Percentiles rank a stretch among this genome's conserved stretches.
Conservation (phyloP, 805 yeast species). For the Hanseniaspora nectarophila region DNA sequence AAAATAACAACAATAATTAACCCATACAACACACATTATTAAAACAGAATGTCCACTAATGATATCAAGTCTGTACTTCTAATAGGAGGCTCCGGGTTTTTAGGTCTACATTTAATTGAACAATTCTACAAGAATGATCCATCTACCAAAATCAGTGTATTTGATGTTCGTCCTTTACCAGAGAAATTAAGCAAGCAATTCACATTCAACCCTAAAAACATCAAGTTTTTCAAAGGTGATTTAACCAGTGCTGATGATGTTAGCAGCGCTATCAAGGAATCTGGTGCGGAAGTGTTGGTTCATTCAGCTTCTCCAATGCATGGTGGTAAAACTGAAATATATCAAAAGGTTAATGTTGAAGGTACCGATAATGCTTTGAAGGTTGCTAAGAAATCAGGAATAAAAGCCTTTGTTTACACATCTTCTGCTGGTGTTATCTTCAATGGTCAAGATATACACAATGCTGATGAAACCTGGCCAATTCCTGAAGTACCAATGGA, state of each 20-base stretch:
- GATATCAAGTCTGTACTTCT: conserved; percentile 42
- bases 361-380: conserved; percentile 72
- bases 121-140: conserved; percentile 61
- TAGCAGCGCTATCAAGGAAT: conserved; percentile 42
- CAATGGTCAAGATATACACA: conserved; percentile 83
- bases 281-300: conserved; percentile 64
- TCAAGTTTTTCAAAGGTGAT: conserved; percentile 68
- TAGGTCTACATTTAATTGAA: conserved; percentile 82
- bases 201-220: conserved; percentile 51
- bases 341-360: conserved; percentile 77
- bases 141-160: conserved; percentile 65
- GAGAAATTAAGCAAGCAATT: conserved; percentile 56
- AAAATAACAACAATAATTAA: background rate
- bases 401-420: conserved; percentile 73
- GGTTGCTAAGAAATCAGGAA: conserved; percentile 41
- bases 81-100: conserved; percentile 92
- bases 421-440: conserved; percentile 96
- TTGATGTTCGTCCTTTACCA: conserved; percentile 85
- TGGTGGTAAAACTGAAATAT: conserved; percentile 69
- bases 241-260: conserved; percentile 66
- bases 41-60: background rate
- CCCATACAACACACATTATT: background rate
- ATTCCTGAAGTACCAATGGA: conserved; percentile 89
- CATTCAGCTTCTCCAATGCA: conserved; percentile 97
- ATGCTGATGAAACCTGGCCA: conserved; percentile 92